A percentile compares a stretch with the other conserved stretches of the same genome.
These are phyloP conservation scores for Staphylotrichum longicolle DNA, from an alignment of 495 filamentous ascomycete genomes.

Conservation along the genomic window DNA sequence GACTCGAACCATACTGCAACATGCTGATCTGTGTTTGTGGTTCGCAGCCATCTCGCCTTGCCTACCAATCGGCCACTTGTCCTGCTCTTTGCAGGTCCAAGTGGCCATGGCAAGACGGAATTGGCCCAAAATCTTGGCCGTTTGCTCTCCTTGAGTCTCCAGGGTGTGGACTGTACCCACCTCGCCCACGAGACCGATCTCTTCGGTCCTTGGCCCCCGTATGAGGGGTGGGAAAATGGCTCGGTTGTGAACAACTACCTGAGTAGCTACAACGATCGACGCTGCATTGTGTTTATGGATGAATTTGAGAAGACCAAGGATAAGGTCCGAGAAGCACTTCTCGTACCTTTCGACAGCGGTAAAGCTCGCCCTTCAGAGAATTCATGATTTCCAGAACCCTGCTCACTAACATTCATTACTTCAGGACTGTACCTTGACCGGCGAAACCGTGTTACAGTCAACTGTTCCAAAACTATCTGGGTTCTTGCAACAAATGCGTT, in stretches of 20 bases:
- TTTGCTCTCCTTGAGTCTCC: slow-evolving; percentile 43
- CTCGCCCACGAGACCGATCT: slow-evolving; percentile 42
- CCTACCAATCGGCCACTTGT: slow-evolving; percentile 36
- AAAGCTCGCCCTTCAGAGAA: background rate
- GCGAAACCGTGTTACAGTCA: slow-evolving; percentile 24
- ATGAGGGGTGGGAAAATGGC: slow-evolving; percentile 38
- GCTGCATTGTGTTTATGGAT: slow-evolving; percentile 54
- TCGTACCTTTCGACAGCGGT: slow-evolving; percentile 49
- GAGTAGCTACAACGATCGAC: slow-evolving; percentile 37
- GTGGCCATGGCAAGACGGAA: slow-evolving; percentile 55
- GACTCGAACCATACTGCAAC: no score
- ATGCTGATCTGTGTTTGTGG: no score
- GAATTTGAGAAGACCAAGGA: slow-evolving; percentile 57
- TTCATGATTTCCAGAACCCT: background rate
- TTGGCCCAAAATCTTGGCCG: slow-evolving; percentile 44
- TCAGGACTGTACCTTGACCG: slow-evolving; percentile 20
- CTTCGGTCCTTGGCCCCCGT: slow-evolving; percentile 46
- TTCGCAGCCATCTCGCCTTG: slow-evolving; percentile 3
- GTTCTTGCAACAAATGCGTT: slow-evolving; percentile 54
- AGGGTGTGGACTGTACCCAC: slow-evolving; percentile 46
- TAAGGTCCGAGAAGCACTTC: slow-evolving; percentile 42
- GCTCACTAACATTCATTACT: background rate
- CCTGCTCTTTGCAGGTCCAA: slow-evolving; percentile 48
- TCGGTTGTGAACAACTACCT: slow-evolving; percentile 55
- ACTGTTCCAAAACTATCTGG: slow-evolving; percentile 58